Evolutionary conservation across 192 early-diverging fungal species (phyloP).

Genomic region (Coemansia sp.): DNA sequence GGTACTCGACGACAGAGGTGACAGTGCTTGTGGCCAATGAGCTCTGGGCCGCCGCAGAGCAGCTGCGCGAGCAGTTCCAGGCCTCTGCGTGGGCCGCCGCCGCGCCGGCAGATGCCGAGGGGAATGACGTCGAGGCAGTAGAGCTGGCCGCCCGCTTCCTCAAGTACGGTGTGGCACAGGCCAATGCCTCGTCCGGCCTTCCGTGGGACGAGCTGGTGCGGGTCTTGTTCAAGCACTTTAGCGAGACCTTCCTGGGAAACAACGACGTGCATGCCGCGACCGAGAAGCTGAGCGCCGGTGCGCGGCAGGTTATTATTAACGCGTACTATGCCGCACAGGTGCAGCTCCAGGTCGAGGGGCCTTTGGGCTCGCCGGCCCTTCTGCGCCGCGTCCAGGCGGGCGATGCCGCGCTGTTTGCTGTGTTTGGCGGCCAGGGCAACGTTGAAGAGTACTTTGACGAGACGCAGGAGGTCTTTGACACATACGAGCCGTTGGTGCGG

Average conservation of each 20-base stretch:
- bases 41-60: constrained; percentile 86
- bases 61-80: constrained; percentile 70
- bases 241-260: constrained; percentile 63
- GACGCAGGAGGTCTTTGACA: constrained; percentile 68
- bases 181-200: constrained; percentile 29
- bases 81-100: constrained; percentile 24
- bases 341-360: constrained; percentile 41
- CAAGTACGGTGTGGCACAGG: constrained; percentile 54
- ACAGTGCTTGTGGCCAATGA: constrained; percentile 75
- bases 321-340: constrained; percentile 74
- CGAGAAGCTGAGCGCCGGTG: constrained; percentile 54
- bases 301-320: constrained; percentile 57
- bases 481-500: constrained; percentile 73
- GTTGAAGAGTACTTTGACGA: constrained; percentile 94
- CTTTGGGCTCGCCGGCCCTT: constrained; percentile 58
- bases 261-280: constrained; percentile 81
- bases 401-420: constrained; percentile 64
- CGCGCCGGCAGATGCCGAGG: constrained; percentile 52
- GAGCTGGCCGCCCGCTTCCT: constrained; percentile 69
- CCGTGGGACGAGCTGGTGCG: constrained; percentile 64
- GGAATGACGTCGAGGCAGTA: constrained; percentile 57
- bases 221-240: constrained; percentile 69
- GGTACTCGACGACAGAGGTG: constrained; percentile 72
- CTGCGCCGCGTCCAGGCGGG: constrained; percentile 59
- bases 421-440: constrained; percentile 96